Evolutionary conservation across 1,139 yeast genomes (phyloP), one percentile per base, ranked within the genome.

Genomic region (Casaregolazyma lundiana): DNA sequence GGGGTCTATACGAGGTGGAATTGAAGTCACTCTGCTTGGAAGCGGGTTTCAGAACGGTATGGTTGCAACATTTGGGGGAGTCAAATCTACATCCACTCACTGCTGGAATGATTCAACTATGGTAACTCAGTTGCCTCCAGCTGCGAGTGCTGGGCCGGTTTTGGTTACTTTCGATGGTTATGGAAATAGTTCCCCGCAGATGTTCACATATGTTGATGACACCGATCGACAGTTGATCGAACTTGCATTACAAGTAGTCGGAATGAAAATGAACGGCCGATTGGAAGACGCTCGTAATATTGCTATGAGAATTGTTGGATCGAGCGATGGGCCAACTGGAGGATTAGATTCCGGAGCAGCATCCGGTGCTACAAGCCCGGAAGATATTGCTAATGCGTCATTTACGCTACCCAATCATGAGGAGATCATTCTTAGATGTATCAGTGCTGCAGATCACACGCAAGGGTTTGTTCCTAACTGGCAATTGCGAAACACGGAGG

Each of bases 91-190:
- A 43, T 86, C 95, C 1, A 88, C 97, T 1, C 96, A 89, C 62
- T 89, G 95, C 65, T 92, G 97, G 97, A 87, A 95, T 41, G 95
- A 86, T 39, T 78, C 94, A 3, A 92, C 98, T 0, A 84, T 92
- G 50, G 96, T 92, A 2, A 88, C 97, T 0, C 90, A 86, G 58
- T 70, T 90, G 44, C 98, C 98, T 3, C 97, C 97, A 2, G 87
- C 97, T 0, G 67, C 83, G 3, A 78, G 75, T 46, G 83, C 97
- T 0, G 97, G 97, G 0, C 96, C 92, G 55, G 98, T 92, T 2
- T 73, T 87, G 51, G 97, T 92, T 1, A 78, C 89, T 21, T 84
- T 92, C 60, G 81, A 80, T 41, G 66, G 65, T 35, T 47, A 53
- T 20, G 47, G 52, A 2, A 48, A 55, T 38, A 45, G 46, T 22